These are phyloP conservation scores for Curvularia verruculosa DNA, from an alignment of 2,329 filamentous ascomycete genomes.

Conservation along the genomic window DNA sequence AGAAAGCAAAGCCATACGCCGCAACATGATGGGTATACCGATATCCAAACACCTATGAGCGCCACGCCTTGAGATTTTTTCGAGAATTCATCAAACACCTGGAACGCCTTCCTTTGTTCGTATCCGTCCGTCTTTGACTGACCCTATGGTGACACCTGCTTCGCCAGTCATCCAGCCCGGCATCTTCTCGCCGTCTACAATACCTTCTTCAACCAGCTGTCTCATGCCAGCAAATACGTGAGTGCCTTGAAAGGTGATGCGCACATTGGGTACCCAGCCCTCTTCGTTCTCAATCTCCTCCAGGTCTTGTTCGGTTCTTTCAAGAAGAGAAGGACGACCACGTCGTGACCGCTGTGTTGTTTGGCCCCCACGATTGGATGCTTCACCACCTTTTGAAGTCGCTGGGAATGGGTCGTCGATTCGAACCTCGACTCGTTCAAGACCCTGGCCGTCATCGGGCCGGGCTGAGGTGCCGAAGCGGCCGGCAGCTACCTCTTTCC, in stretches of 20 bases:
- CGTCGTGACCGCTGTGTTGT: constrained; percentile 28
- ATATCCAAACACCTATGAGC: constrained; percentile 27
- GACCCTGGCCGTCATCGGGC: constrained; percentile 45
- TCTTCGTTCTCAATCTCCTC: constrained; percentile 34
- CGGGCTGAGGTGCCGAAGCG: constrained; percentile 68
- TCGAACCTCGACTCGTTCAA: constrained; percentile 58
- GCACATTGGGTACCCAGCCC: constrained; percentile 64
- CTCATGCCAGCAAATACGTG: constrained; percentile 84
- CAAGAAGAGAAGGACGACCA: constrained; percentile 44
- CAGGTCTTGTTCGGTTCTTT: constrained; percentile 40
- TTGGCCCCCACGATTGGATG: constrained; percentile 23
- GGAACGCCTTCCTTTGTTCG: constrained; percentile 35
- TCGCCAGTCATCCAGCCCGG: constrained; percentile 92
- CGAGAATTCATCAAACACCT: constrained; percentile 25
- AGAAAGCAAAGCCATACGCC: constrained; percentile 25
- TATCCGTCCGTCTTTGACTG: constrained; percentile 71
- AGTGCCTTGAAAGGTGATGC: constrained; percentile 72
- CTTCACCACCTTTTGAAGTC: constrained; percentile 17
- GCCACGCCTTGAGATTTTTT: constrained; percentile 11
- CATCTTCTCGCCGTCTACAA: constrained; percentile 78
- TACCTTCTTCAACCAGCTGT: constrained; percentile 75
- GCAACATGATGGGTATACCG: constrained; percentile 32
- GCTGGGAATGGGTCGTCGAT: constrained; percentile 55
- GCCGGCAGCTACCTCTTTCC: constrained; percentile 66
- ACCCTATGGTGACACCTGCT: constrained; percentile 76